Conservation (phyloP, 805 yeast genomes). For the Wickerhamiella siamensis region DNA sequence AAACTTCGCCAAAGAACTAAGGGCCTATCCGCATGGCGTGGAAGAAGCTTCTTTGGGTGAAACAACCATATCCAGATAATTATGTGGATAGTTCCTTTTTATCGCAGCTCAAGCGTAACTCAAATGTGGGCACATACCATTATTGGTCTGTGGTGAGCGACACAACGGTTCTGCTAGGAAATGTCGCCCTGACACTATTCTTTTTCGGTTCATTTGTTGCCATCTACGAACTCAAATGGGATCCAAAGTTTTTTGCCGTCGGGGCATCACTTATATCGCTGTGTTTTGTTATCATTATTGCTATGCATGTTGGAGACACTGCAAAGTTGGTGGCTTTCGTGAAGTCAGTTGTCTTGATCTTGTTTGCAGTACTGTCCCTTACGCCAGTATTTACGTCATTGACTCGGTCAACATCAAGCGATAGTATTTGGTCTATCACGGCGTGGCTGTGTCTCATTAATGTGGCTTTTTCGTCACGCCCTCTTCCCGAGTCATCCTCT, state of each 20-base stretch:
- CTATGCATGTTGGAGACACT: constrained; percentile 4
- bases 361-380: constrained; percentile 56
- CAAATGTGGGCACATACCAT: constrained; percentile 56
- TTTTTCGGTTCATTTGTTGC: constrained; percentile 60
- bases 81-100: constrained; percentile 72
- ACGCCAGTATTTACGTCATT: constrained; percentile 85
- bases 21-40: constrained; percentile 30
- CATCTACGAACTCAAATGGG: constrained; percentile 22
- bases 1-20: neutral
- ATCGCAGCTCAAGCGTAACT: constrained; percentile 63
- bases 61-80: constrained; percentile 82
- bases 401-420: constrained; percentile 78
- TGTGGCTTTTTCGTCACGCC: constrained; percentile 56
- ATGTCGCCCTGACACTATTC: constrained; percentile 46
- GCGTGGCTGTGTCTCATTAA: constrained; percentile 64
- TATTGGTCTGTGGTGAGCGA: constrained; percentile 54
- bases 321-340: constrained; percentile 23
- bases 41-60: constrained; percentile 74
- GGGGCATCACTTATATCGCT: constrained; percentile 17
- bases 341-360: constrained; percentile 55
- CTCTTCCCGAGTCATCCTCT: constrained; percentile 27
- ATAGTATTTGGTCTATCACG: constrained; percentile 87
- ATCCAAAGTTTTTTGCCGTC: constrained; percentile 22
- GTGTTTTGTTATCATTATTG: constrained; percentile 20
- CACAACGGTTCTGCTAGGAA: constrained; percentile 51